phyloP scores from a whole-genome alignment of 1,284 basidiomycete species.

The Afroboletus lepidellus region DNA sequence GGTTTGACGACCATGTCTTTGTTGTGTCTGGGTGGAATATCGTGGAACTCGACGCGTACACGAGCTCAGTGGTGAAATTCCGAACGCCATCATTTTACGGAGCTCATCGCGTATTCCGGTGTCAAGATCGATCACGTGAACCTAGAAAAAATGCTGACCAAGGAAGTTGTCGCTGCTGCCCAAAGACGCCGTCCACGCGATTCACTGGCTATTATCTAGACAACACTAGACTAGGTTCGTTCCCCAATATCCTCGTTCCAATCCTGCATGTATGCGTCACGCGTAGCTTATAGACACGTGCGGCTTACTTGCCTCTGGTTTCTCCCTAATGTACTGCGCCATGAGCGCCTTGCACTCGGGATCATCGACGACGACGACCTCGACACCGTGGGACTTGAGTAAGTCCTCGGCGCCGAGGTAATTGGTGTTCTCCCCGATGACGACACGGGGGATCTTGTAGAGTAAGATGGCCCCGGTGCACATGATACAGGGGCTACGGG shows the following conservation, averaged over 20 bases:
- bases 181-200: too few species aligned
- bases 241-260: constrained; percentile 63
- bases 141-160: too few species aligned
- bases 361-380: constrained; percentile 51
- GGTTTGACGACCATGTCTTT: too few species aligned
- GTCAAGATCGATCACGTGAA: too few species aligned
- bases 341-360: constrained; percentile 43
- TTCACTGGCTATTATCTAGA: too few species aligned
- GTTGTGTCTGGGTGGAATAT: too few species aligned
- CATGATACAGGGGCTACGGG: constrained; percentile 62
- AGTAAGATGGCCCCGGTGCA: constrained; percentile 60
- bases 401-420: constrained; percentile 51
- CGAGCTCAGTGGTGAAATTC: too few species aligned
- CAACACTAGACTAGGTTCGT: constrained; percentile 9
- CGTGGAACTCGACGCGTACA: too few species aligned
- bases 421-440: constrained; percentile 57
- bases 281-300: too few species aligned
- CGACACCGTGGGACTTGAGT: constrained; percentile 48
- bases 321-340: constrained; percentile 46
- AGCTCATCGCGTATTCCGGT: too few species aligned
- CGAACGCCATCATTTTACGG: too few species aligned
- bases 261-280: constrained; percentile 37
- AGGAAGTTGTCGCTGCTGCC: too few species aligned
- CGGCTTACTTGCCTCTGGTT: constrained; percentile 45
- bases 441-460: constrained; percentile 58